Evolutionary conservation across 805 yeast species (phyloP), one percentile per base, ranked within the genome.

Genomic region (Scheffersomyces coipomensis): DNA sequence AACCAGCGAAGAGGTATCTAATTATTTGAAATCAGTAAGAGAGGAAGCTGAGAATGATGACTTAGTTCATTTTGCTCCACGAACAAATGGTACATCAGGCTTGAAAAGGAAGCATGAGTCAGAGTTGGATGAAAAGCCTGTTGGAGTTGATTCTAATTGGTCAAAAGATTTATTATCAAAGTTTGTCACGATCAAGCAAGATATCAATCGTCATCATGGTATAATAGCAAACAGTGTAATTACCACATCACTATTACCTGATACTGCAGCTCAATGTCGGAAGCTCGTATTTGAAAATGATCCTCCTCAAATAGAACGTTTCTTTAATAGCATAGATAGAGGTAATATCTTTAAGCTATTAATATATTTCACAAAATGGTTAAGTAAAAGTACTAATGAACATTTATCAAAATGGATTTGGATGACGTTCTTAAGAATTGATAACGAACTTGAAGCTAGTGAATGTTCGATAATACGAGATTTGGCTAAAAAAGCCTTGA

Each of bases 401-500:
- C 45, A 51, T 21, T 40, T 66, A 9, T 55, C 63, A 2, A 49
- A 47, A 39, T 69, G 75, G 75, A 56, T 69, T 7, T 69, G 62
- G 53, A 40, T 48, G 15, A 40, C 61, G 8, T 53, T 69, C 29
- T 44, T 66, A 16, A 51, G 72, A 19, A 44, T 68, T n/a, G 75
- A 68, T 45, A 47, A 47, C 24, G 52, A 54, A 1, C 43, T 69
- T 19, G 71, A 68, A 25, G 51, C 53, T 19, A 53, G 49, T 34
- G 74, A 69, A 39, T 24, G 49, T 18, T 51, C 70, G 3, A 47
- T 66, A 11, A 49, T 69, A 17, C 52, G 74, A 22, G 68, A 59
- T 6, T 52, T 69, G 41, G 73, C 63, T 2, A 52, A 56, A 40
- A 69, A 69, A 46, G 74, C 75, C 2, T 38, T 52, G 12, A 64